A percentile compares a stretch with the other conserved stretches of the same genome.
Conservation (phyloP, 257 asterid species). For the Oldenlandia corymbosa region DNA sequence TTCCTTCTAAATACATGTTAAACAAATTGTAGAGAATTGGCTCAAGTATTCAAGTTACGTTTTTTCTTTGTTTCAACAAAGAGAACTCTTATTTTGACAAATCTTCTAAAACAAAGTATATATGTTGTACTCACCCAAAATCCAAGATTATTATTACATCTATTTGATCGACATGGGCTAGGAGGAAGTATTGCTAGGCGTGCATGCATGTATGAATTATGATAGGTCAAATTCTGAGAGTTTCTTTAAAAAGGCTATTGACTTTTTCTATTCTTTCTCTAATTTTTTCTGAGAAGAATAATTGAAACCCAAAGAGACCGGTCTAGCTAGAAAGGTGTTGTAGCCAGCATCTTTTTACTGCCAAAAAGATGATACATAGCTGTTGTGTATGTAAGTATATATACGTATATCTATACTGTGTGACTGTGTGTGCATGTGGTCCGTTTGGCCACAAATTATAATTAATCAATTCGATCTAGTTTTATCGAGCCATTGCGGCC, state of each 20-base stretch:
- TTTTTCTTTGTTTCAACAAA: no score
- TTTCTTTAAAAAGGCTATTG: not conserved
- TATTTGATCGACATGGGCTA: conserved; percentile 6
- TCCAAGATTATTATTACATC: conserved; percentile 7
- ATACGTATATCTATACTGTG: not conserved
- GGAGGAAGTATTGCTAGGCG: not conserved
- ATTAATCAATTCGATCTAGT: no score
- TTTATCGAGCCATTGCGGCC: not conserved
- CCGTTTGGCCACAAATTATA: not conserved
- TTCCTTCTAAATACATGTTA: no score
- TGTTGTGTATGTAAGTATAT: no score
- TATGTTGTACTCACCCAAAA: no score
- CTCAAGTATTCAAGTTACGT: no score
- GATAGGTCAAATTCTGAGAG: conserved; percentile 12
- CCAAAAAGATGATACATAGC: conserved; percentile 19
- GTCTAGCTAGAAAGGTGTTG: conserved; percentile 9
- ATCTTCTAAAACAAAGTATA: no score
- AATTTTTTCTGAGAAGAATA: not conserved
- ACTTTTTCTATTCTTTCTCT: not conserved
- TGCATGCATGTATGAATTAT: conserved; percentile 14
- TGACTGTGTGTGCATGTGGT: conserved; percentile 13
- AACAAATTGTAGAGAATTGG: no score
- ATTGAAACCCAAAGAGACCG: conserved; percentile 8
- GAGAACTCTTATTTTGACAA: no score
- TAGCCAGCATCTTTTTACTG: conserved; percentile 13